Evolutionary conservation across 805 yeast genomes (phyloP).

Genomic region (Ogataea pignaliae): DNA sequence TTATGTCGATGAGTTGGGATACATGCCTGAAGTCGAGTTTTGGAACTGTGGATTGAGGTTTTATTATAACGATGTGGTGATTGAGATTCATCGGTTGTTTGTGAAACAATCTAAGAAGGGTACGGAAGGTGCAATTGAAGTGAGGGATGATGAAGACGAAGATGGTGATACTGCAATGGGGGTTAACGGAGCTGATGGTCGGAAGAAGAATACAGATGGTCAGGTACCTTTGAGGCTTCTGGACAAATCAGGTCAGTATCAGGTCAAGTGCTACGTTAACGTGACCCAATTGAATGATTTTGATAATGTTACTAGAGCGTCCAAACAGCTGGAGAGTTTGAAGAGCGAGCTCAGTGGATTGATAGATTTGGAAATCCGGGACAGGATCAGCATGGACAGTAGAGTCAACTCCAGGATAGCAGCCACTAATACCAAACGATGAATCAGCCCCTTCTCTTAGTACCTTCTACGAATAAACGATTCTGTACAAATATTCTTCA

Average conservation of each 20-base stretch:
- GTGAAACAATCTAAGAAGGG: constrained; percentile 21
- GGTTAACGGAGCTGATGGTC: no score
- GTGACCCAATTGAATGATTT: constrained; percentile 71
- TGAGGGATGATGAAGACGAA: constrained; percentile 2
- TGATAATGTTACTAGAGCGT: constrained; percentile 62
- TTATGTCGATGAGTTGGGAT: constrained; percentile 63
- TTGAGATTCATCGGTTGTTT: constrained; percentile 51
- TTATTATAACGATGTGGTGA: constrained; percentile 55
- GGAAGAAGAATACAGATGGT: background rate
- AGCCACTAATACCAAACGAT: constrained; percentile 1
- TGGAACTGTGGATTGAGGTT: constrained; percentile 59
- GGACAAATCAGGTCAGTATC: constrained; percentile 52
- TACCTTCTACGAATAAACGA: no score
- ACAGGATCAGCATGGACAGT: constrained; percentile 76
- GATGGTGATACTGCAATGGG: background rate
- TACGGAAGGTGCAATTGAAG: constrained; percentile 7
- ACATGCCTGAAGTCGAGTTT: constrained; percentile 56
- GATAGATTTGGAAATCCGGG: constrained; percentile 68
- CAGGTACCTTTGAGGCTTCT: constrained; percentile 19
- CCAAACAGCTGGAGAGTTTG: constrained; percentile 54
- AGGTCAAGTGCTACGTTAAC: constrained; percentile 65
- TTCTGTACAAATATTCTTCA: no score
- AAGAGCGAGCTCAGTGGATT: constrained; percentile 67
- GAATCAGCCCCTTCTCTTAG: background rate
- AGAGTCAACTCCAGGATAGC: constrained; percentile 44